phyloP scores from a whole-genome alignment of 352 stramenopile species.

The Phytophthora nicotianae region DNA sequence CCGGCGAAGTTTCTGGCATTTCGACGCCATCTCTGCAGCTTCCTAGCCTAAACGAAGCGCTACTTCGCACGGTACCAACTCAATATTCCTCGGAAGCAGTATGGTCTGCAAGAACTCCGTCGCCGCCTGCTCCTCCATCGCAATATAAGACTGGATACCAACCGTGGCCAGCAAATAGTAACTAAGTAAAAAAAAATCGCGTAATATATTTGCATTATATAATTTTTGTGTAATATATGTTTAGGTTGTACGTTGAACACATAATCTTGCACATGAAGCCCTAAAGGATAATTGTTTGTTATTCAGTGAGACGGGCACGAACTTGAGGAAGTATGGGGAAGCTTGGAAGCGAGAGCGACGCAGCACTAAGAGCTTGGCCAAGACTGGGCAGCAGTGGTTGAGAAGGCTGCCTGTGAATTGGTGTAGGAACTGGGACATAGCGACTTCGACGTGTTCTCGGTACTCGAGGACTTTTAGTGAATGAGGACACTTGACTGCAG shows the following conservation, averaged over 20 bases:
- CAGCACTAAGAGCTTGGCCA: conserved; percentile 49
- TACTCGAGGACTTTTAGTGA: conserved; percentile 15
- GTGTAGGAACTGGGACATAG: conserved; percentile 21
- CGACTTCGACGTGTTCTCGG: conserved; percentile 18
- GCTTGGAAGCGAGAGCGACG: conserved; percentile 47
- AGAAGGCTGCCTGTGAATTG: conserved; percentile 7
- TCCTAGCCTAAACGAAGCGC: conserved; percentile 48
- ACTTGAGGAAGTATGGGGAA: conserved; percentile 36
- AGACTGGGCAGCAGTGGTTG: conserved; percentile 50
- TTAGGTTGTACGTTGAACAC: neutral
- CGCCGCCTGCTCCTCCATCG: conserved; percentile 27
- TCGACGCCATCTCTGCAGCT: conserved; percentile 32
- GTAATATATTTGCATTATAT: neutral
- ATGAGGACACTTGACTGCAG: conserved; percentile 1
- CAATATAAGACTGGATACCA: conserved; percentile 33
- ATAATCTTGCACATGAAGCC: neutral
- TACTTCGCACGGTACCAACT: conserved; percentile 39
- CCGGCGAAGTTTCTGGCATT: conserved; percentile 26
- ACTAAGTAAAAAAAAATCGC: conserved; percentile 13
- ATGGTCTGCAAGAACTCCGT: conserved; percentile 26
- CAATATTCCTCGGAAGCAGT: conserved; percentile 29
- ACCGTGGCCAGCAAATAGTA: conserved; percentile 28
- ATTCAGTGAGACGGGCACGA: neutral
- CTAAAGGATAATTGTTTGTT: neutral
- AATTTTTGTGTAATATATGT: conserved; percentile 5